phyloP scores from a whole-genome alignment of 495 filamentous ascomycete genomes.

The Parathielavia appendiculata region DNA sequence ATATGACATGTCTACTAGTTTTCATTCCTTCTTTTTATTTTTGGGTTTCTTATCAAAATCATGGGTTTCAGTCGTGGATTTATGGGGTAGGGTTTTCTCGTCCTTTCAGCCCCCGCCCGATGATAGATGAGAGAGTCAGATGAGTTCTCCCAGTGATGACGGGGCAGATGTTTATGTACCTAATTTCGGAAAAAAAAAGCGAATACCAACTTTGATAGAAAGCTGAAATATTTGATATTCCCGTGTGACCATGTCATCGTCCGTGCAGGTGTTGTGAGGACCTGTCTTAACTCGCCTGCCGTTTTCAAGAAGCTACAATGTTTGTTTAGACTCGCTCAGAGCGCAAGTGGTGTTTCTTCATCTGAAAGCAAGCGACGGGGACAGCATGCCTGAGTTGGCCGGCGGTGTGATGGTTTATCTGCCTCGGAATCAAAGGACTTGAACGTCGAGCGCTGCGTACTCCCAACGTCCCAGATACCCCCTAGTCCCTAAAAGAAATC shows the following conservation, averaged over 20 bases:
- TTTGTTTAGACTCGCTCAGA: too few species aligned
- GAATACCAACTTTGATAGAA: slow-evolving; percentile 4
- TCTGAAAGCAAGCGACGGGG: too few species aligned
- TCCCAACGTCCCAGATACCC: neutral
- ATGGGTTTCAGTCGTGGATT: neutral
- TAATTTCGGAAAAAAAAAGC: slow-evolving; percentile 13
- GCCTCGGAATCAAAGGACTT: too few species aligned
- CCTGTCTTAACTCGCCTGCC: too few species aligned
- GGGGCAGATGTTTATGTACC: slow-evolving; percentile 5
- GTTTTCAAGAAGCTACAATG: too few species aligned
- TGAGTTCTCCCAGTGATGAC: neutral
- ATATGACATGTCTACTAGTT: neutral
- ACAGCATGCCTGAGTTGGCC: too few species aligned
- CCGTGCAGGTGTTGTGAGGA: too few species aligned
- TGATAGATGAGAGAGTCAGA: neutral
- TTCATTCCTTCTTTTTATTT: neutral
- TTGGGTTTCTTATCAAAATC: neutral
- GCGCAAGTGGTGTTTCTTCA: too few species aligned
- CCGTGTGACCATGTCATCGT: too few species aligned
- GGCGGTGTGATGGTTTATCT: too few species aligned
- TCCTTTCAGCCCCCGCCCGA: neutral
- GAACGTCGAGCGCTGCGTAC: too few species aligned
- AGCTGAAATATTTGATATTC: too few species aligned
- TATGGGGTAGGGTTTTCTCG: neutral
- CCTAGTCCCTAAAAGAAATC: slow-evolving; percentile 38